Base-by-base conservation (phyloP, 202 grass and related monocot genomes). In the Bolboschoenoplectus hybrid region DNA sequence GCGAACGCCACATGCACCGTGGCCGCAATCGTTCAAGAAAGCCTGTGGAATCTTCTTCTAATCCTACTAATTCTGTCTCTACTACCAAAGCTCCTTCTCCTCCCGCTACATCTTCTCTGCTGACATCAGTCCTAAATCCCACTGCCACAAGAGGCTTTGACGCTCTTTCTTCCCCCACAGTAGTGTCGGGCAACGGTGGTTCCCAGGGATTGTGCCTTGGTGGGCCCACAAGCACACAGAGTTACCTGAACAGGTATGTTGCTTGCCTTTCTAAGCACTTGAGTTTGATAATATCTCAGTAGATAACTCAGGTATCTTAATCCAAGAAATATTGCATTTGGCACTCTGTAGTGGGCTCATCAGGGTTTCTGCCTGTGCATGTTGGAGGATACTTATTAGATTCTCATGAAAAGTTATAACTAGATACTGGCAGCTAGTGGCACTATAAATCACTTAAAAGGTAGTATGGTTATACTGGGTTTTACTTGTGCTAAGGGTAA, bases 21-120 rank as follows among this genome's bases (percentile, higher is more conserved):
- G 95, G 95, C 93, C 93, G 93, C 88, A 97, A 95, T 87, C 95
- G 95, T 97, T 97, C 95, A 97, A 97, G 95, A 97, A 97, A 97
- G 95, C 93, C 95, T 97, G 95, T 97, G 95, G 95, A 98, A 98
- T 92, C 92, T 82, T 96, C 89, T 87, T 85, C 93, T 47, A 76
- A 88, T 39, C 90, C 87, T 81, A 84, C 87, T 76, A 86, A 89
- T 91, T 65, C 92, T 52, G 66, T 85, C 64, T 67, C 90, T 61
- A 94, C 92, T 7, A 88, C 89, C 5, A 89, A 87, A 57, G 92
- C 93, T 16, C 85, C 85, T 6, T 66, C 66, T 4, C 39, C 82
- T 63, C 85, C 89, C 19, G 46, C 49, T 57, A 53, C 82, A 53
- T 67, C 81, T 50, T 84, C 81, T 68, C 34, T 84, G 55, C 46